Conservation (phyloP, 805 yeast genomes). For the Lipomyces lipofer region DNA sequence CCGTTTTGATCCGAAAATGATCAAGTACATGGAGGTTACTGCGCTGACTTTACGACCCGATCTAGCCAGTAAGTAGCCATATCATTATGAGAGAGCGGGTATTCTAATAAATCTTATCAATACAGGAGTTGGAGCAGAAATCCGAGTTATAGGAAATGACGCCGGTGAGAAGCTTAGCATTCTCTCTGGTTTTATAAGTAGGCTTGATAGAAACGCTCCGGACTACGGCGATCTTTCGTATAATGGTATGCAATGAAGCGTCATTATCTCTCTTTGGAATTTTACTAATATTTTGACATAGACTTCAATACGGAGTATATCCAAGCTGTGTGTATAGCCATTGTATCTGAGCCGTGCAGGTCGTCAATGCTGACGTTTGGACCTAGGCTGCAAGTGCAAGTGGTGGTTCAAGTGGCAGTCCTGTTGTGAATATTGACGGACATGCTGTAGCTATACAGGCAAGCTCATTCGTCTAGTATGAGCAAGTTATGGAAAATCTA, state of each 20-base stretch:
- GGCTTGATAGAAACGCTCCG: constrained; percentile 92
- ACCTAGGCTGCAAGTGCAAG: constrained; percentile 80
- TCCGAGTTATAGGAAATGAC: constrained; percentile 93
- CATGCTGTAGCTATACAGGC: constrained; percentile 69
- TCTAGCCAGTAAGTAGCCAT: constrained; percentile 38
- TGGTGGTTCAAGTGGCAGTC: constrained; percentile 95
- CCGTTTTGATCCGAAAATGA: constrained; percentile 66
- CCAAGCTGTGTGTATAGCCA: constrained; percentile 20
- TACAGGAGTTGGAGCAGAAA: constrained; percentile 89
- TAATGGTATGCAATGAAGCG: constrained; percentile 91
- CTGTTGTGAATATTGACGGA: constrained; percentile 89
- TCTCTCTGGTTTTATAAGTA: constrained; percentile 76
- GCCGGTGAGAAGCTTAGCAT: constrained; percentile 93
- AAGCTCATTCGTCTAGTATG: background rate
- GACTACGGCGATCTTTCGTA: constrained; percentile 86
- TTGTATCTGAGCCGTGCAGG: background rate
- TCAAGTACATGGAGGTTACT: constrained; percentile 71
- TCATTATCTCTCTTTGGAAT: constrained; percentile 67
- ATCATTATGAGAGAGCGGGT: background rate
- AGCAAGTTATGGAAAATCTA: background rate
- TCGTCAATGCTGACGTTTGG: no score
- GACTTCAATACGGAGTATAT: constrained; percentile 30
- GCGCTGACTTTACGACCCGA: constrained; percentile 75
- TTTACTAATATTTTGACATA: background rate
- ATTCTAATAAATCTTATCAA: background rate